Evolutionary conservation across 2,329 filamentous ascomycete species (phyloP), one percentile per base, ranked within the genome.

Genomic region (Fusarium nisikadoi): DNA sequence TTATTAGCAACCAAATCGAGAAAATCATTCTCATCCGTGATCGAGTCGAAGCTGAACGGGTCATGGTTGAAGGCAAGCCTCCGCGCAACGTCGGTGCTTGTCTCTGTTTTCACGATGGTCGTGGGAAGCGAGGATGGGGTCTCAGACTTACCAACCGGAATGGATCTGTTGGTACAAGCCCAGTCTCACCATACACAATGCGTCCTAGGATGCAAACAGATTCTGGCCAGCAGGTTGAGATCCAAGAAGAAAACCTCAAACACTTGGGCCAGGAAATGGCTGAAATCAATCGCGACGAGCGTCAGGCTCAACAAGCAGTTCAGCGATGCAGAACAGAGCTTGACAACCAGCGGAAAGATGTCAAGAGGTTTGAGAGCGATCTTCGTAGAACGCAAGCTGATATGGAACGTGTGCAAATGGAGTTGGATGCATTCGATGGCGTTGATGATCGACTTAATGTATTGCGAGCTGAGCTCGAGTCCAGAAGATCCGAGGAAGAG

Each of bases 1-100:
- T 99, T 76, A 96, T 98, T 79, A 92, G 91, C 69, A 88, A 94
- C 74, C 83, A 84, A 11, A 94, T 98, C 57, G 96, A 99, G 69
- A 95, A 98, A 80, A 90, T 92, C 12, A 89, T 97, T 10, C 85
- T 99, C 2, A 90, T 98, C 59, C 85, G 90, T 61, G 85, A 91
- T 35, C 86, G 93, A 33, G 81, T 86, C 3, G 88, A 93, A 62
- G 96, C 92, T 2, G 86, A 91, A 46, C 83, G 86, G 8, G 87
- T 93, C 49, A 93, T 97, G 87, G 89, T 92, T 67, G 85, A 87
- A 58, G 86, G 84, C 43, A 84, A 84, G 8, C 81, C 82, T n/a
- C 90, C 91, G 2, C 86, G 82, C 19, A 95, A 97, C 71, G 93
- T 95, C 16, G 88, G 85, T 58, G 88, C 90, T 62, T 95, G 93